Evolutionary conservation across 1,284 basidiomycete genomes (phyloP), one percentile per base, ranked within the genome.

Genomic region (Ustilago tritici): DNA sequence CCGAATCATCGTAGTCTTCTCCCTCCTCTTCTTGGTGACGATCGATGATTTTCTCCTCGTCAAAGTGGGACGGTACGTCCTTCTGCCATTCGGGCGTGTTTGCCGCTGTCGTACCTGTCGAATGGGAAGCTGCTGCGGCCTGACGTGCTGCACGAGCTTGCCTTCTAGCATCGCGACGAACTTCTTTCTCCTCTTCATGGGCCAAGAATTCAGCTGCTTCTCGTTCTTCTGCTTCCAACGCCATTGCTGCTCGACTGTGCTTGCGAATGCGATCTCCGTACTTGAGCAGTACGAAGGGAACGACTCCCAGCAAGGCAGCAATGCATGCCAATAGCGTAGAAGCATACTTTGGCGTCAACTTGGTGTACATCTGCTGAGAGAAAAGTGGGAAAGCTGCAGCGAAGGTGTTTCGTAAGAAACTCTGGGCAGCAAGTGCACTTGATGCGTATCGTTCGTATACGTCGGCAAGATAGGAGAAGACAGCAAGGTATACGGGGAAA

Each of bases 361-460:
- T 67, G 36, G 63, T 19, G 68, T 85, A 85, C 70, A 82, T 78
- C 17, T 65, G 54, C 36, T 61, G 62, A 23, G 73, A 75, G 34
- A 79, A 76, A 11, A 83, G 65, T 19, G 76, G 73, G 64, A 83
- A 74, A n/a, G 41, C 17, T 5, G 74, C 68, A 1, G 78, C 78
- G n/a, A 80, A 62, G n/a, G 70, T 62, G 63, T 83, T 83, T 23
- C 80, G 60, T 32, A 82, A 50, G 63, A 72, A 78, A 34, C 72
- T 77, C 61, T 83, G 82, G 0, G 82, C 82, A 9, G 82, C 82
- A 14, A 83, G 54, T 0, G 80, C 78, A 41, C 63, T 69, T 0
- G 86, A 87, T 8, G 86, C 87, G 65, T 84, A 85, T 1, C 76
- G 64, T 53, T 82, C 84, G 52, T 83, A 85, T 0, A 67, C 60